Conservation (phyloP, 192 early-diverging fungal genomes). For the Coemansia sp. region DNA sequence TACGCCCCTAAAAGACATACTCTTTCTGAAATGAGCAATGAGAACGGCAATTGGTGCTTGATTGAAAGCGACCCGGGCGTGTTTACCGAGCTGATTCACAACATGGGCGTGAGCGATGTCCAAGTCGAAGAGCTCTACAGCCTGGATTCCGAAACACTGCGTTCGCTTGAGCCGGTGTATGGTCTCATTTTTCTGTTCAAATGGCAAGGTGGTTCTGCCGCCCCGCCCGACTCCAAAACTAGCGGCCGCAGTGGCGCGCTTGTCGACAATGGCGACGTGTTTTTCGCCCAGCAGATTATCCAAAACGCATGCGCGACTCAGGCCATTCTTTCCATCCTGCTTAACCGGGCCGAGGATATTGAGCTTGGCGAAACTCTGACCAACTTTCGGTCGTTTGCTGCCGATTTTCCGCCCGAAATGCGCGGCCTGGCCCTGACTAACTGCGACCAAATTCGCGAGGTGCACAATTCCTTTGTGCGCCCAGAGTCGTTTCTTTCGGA, state of each 20-base stretch:
- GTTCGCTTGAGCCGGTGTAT: constrained; percentile 66
- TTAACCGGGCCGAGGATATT: constrained; percentile 56
- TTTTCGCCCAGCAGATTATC: constrained; percentile 74
- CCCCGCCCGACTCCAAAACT: background rate
- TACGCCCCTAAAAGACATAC: background rate
- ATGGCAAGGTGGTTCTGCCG: constrained; percentile 53
- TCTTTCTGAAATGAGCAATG: constrained; percentile 24
- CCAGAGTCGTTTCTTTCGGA: constrained; percentile 75
- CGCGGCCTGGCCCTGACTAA: constrained; percentile 77
- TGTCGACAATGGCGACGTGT: constrained; percentile 50
- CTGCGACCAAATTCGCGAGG: constrained; percentile 66
- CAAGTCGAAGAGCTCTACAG: constrained; percentile 80
- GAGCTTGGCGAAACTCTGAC: constrained; percentile 66
- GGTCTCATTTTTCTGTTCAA: constrained; percentile 85
- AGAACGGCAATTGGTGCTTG: constrained; percentile 75
- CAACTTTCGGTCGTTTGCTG: constrained; percentile 67
- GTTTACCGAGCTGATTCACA: constrained; percentile 76
- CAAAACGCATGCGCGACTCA: constrained; percentile 85
- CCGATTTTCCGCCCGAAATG: constrained; percentile 68
- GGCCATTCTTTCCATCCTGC: constrained; percentile 71
- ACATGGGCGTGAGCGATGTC: constrained; percentile 65
- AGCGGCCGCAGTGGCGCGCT: constrained; percentile 22
- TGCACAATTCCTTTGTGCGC: constrained; percentile 78
- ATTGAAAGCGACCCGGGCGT: constrained; percentile 88
- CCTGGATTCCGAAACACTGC: constrained; percentile 60